Percentiles rank a stretch among this genome's conserved stretches.
These are phyloP conservation scores for Tolypocladium nubicola DNA, from an alignment of 2,329 filamentous ascomycete genomes.

Conservation along the genomic window DNA sequence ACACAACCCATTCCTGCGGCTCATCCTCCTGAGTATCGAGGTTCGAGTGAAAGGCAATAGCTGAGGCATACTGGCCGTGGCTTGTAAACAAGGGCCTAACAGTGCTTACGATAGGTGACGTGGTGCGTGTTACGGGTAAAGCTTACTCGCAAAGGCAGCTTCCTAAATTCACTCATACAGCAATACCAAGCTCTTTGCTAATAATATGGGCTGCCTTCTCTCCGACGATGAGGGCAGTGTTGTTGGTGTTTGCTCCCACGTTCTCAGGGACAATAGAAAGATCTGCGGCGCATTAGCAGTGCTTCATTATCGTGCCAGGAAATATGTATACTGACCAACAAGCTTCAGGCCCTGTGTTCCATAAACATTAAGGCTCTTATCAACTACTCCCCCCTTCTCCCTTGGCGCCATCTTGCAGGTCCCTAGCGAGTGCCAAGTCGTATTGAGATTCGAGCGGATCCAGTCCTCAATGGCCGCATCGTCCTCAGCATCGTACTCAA, in stretches of 20 bases:
- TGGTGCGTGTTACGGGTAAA: too few species aligned
- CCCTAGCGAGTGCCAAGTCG: slow-evolving; percentile 28
- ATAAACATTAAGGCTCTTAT: background rate
- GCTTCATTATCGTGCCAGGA: background rate
- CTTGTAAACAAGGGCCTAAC: too few species aligned
- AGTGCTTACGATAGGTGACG: too few species aligned
- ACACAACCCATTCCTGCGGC: background rate
- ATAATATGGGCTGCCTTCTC: slow-evolving; percentile 29
- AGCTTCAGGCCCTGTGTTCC: background rate
- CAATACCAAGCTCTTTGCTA: slow-evolving; percentile 11
- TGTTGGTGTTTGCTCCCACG: slow-evolving; percentile 32
- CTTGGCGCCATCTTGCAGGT: slow-evolving; percentile 1
- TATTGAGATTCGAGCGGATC: slow-evolving; percentile 24
- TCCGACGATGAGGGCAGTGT: slow-evolving; percentile 31
- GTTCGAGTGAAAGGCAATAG: too few species aligned
- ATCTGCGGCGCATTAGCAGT: slow-evolving; percentile 13
- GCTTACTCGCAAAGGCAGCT: too few species aligned
- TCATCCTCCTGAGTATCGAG: background rate
- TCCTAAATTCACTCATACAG: too few species aligned
- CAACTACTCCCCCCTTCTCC: background rate
- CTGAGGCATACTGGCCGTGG: too few species aligned
- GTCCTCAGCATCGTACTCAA: slow-evolving; percentile 37
- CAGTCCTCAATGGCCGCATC: slow-evolving; percentile 34
- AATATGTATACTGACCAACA: background rate
- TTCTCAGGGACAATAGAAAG: slow-evolving; percentile 26